These are phyloP conservation scores for Phanerodontia chrysosporium DNA, from an alignment of 768 basidiomycete genomes.

Conservation along the genomic window DNA sequence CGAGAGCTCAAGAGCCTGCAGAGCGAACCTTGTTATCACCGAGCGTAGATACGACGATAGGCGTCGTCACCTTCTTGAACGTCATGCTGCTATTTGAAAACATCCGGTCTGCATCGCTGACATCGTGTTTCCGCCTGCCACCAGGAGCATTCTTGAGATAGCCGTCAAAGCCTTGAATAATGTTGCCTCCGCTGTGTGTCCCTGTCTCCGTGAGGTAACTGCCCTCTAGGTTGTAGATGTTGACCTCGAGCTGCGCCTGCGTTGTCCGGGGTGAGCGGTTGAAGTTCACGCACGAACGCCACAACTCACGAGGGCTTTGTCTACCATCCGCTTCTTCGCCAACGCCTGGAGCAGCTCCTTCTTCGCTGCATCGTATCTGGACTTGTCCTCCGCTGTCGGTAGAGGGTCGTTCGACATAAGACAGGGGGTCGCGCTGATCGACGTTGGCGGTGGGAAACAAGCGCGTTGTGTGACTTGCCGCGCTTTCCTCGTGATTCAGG, in stretches of 20 bases:
- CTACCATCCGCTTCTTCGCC: constrained; percentile 67
- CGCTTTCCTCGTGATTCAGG: not conserved
- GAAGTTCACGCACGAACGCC: not conserved
- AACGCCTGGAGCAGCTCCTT: constrained; percentile 73
- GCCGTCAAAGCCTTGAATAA: constrained; percentile 83
- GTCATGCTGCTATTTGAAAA: constrained; percentile 82
- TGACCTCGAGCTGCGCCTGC: constrained; percentile 72
- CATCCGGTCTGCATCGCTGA: constrained; percentile 72
- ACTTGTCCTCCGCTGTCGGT: constrained; percentile 61
- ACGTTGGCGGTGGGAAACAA: not conserved
- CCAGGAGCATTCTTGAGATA: constrained; percentile 76
- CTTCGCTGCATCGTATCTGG: constrained; percentile 66
- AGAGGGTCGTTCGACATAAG: constrained; percentile 12
- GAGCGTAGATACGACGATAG: not conserved
- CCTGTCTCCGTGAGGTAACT: constrained; percentile 76
- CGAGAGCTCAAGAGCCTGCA: constrained; percentile 69
- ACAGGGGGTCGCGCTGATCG: not conserved
- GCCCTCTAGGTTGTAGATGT: constrained; percentile 76
- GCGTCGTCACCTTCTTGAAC: constrained; percentile 55
- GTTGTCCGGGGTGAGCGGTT: not conserved
- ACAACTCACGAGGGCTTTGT: constrained; percentile 68
- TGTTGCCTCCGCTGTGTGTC: constrained; percentile 75
- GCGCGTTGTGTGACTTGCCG: not conserved
- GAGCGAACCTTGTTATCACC: constrained; percentile 5
- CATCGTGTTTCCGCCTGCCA: constrained; percentile 67